Evolutionary conservation across 2,329 filamentous ascomycete species (phyloP), one percentile per base, ranked within the genome.

Genomic region (Colletotrichum chrysophilum): DNA sequence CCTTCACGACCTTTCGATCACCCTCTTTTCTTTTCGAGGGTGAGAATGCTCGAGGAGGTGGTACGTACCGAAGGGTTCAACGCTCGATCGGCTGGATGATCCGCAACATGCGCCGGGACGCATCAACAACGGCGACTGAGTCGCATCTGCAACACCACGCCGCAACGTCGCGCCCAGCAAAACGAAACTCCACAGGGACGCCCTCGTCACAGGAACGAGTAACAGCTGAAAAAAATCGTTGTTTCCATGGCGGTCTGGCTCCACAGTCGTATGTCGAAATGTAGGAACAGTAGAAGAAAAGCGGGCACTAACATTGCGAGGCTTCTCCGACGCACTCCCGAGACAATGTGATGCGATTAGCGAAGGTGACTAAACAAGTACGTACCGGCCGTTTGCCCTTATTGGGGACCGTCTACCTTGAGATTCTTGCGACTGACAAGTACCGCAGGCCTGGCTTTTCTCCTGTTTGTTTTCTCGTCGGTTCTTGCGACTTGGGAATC

Each of bases 351-450:
- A 75, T 65, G 71, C 73, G 73, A 72, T 72, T 64, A 60, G 69
- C 38, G 73, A 75, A 64, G 36, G 72, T 72, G 68, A 75, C 72
- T 66, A 72, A 75, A 52, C 36, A n/a, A 55, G 74, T 69, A 74
- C 74, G 64, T 74, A 74, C 70, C 65, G 5, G 34, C 18, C 6
- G 26, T n/a, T 55, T 66, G 34, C n/a, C 21, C 55, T 38, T 67
- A 61, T 36, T 38, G 67, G 60, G 24, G 32, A 34, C 48, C 36
- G 28, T 60, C 21, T 24, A 67, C 61, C 43, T 71, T 26, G 38
- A 56, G 52, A n/a, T 65, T 62, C 21, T 30, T 56, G 43, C 36
- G 34, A 65, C 62, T 64, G 58, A 65, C 32, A 71, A n/a, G 34
- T 52, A 70, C 55, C 34, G 26, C 34, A 43, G 43, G n/a, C 32